Evolutionary conservation across 352 stramenopile genomes (phyloP).

Genomic region (Elongisporangium prolatum): DNA sequence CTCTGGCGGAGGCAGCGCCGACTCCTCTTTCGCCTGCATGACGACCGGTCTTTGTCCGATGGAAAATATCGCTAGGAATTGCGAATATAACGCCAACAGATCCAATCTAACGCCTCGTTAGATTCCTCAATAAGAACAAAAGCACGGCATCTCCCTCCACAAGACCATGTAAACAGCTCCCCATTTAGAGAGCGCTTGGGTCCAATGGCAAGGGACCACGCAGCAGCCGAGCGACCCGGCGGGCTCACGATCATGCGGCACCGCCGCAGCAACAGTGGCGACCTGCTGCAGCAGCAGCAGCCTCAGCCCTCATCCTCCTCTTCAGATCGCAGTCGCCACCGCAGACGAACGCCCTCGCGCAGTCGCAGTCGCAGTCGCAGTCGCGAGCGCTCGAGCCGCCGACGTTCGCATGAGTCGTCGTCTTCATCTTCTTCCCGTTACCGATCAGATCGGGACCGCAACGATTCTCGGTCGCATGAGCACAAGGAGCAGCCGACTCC

Average conservation of each 20-base stretch:
- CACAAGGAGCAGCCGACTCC: neutral
- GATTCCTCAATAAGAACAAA: conserved; percentile 1
- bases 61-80: neutral
- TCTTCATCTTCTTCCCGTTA: conserved; percentile 2
- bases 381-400: conserved; percentile 3
- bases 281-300: neutral
- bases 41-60: neutral
- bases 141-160: neutral
- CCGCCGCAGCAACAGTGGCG: conserved; percentile 6
- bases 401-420: neutral
- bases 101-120: neutral
- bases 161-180: neutral
- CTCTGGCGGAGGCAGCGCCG: neutral
- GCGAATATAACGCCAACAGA: neutral
- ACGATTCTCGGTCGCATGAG: neutral
- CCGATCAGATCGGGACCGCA: conserved; percentile 9
- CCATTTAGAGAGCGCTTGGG: neutral
- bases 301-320: neutral
- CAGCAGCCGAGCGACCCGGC: neutral
- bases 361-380: conserved; percentile 15
- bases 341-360: conserved; percentile 6
- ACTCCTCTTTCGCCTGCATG: neutral
- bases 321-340: conserved; percentile 1
- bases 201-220: neutral
- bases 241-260: conserved; percentile 3